Evolutionary conservation across 192 early-diverging fungal genomes (phyloP).

Genomic region (Polychytrium aggregatum): DNA sequence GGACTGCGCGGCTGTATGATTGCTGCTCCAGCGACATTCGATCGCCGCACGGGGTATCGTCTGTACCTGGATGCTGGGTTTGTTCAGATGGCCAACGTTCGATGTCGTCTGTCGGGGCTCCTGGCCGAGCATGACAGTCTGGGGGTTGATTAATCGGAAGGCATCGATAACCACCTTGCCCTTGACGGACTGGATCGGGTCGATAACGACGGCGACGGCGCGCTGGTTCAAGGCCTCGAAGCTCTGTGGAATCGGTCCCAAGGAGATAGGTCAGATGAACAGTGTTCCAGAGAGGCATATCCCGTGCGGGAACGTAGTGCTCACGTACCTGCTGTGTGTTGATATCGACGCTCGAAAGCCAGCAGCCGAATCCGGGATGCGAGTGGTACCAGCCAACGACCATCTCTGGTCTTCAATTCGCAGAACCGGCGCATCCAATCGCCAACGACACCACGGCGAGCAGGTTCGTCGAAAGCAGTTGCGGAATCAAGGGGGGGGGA

Average conservation of each 20-base stretch:
- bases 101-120: slow-evolving; percentile 97
- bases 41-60: too few relatives aligned
- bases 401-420: slow-evolving; percentile 81
- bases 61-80: slow-evolving; percentile 85
- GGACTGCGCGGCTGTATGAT: background rate
- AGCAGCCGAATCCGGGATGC: slow-evolving; percentile 99
- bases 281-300: too few relatives aligned
- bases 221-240: slow-evolving; percentile 90
- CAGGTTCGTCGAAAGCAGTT: too few relatives aligned
- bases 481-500: too few relatives aligned
- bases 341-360: slow-evolving; percentile 98
- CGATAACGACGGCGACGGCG: slow-evolving; percentile 95
- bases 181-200: slow-evolving; percentile 99
- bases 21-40: background rate
- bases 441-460: too few relatives aligned
- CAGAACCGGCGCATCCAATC: too few relatives aligned
- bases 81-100: slow-evolving; percentile 96
- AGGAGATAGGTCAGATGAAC: too few relatives aligned
- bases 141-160: slow-evolving; percentile 91
- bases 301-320: too few relatives aligned
- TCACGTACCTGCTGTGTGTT: slow-evolving; percentile 92
- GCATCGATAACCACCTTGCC: slow-evolving; percentile 99
- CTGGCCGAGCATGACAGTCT: slow-evolving; percentile 69
- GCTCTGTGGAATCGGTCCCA: slow-evolving; percentile 35
- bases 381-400: slow-evolving; percentile 99